These are phyloP conservation scores for Lotmaria passim DNA, from an alignment of 208 protist species.

Conservation along the genomic window DNA sequence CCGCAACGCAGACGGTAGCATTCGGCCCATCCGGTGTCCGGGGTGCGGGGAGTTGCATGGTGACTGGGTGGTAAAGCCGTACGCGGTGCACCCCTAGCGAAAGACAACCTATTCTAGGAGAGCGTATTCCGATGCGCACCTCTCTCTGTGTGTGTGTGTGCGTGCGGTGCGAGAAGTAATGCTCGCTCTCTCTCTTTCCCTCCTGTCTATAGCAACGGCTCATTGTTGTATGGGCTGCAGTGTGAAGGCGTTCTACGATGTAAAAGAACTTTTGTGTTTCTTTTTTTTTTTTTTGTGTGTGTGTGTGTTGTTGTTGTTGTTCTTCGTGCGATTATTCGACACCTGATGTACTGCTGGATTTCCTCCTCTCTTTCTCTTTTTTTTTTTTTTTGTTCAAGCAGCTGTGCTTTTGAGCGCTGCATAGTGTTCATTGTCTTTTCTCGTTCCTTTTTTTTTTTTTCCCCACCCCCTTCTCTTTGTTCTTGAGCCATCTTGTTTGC, in stretches of 20 bases:
- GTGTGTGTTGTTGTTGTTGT: background rate
- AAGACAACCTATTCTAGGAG: background rate
- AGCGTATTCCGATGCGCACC: no score
- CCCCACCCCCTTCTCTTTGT: no score
- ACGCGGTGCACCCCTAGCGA: conserved; percentile 18
- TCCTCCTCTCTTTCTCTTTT: background rate
- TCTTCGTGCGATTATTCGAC: no score
- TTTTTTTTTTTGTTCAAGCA: background rate
- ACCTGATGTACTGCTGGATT: background rate
- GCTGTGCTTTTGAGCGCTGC: no score
- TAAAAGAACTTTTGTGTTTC: no score
- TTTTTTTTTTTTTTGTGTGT: no score
- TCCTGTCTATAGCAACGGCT: no score
- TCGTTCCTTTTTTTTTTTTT: background rate
- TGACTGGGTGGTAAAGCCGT: conserved; percentile 73
- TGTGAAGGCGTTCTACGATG: no score
- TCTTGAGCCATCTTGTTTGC: no score
- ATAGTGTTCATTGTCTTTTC: background rate
- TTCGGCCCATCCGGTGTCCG: conserved; percentile 78
- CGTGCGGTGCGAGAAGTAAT: no score
- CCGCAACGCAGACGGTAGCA: conserved; percentile 56
- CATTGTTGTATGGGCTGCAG: no score
- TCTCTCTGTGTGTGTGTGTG: background rate
- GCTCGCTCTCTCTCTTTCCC: no score
- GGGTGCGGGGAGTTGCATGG: conserved; percentile 77